Conservation (phyloP, 2,329 filamentous ascomycete species). For the Chaetoscypha palmicola region DNA sequence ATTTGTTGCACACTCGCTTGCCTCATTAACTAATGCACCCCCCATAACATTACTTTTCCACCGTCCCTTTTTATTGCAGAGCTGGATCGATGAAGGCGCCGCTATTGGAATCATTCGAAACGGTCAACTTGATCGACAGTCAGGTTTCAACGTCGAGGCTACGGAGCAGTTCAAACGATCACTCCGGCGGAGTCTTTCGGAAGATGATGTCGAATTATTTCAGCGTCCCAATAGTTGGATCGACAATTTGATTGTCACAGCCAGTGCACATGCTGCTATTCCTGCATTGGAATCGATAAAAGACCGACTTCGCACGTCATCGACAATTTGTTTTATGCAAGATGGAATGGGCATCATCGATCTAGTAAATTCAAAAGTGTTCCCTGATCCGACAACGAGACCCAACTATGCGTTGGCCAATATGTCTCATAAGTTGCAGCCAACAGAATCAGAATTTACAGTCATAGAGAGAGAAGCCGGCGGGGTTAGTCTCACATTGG, state of each 20-base stretch:
- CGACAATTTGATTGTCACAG: conserved; percentile 63
- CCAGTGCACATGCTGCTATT: conserved; percentile 52
- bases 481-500: conserved; percentile 33
- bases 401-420: conserved; percentile 61
- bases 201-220: too few relatives aligned
- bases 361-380: conserved; percentile 62
- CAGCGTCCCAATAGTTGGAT: conserved; percentile 40
- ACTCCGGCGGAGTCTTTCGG: too few relatives aligned
- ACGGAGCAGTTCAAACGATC: conserved; percentile 1
- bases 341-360: conserved; percentile 84
- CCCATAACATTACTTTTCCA: conserved; percentile 58
- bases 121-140: conserved; percentile 32
- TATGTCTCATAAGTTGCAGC: conserved; percentile 33
- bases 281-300: conserved; percentile 52
- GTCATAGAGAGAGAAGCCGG: conserved; percentile 34
- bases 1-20: conserved; percentile 59
- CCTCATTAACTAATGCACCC: conserved; percentile 50
- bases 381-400: conserved; percentile 54
- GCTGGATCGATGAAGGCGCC: conserved; percentile 41
- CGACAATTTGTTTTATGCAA: conserved; percentile 69
- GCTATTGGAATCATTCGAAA: conserved; percentile 41
- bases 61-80: conserved; percentile 34
- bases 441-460: conserved; percentile 35
- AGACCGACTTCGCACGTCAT: conserved; percentile 59
- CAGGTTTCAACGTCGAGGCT: conserved; percentile 29